Conservation (phyloP, 176 grass and related monocot species). For the Carex pumila region DNA sequence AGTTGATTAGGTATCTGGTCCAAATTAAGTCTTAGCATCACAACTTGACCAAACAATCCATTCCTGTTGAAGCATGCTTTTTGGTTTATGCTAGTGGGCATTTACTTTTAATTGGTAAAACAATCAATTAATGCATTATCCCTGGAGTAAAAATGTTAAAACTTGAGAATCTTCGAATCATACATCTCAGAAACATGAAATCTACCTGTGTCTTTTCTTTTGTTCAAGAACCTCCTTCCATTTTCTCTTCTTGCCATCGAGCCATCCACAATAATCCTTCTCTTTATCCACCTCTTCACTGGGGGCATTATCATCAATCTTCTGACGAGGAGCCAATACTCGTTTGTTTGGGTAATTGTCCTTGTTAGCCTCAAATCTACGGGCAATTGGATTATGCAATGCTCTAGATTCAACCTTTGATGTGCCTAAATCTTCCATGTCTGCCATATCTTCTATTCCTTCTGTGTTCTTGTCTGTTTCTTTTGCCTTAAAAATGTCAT, state of each 20-base stretch:
- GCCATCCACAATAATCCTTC: constrained; percentile 85
- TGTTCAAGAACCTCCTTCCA: constrained; percentile 64
- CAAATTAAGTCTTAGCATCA: neutral
- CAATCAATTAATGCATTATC: neutral
- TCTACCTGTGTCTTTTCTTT: constrained; percentile 70
- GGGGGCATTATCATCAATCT: constrained; percentile 27
- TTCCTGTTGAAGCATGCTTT: neutral
- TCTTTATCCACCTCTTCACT: constrained; percentile 48
- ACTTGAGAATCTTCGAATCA: neutral
- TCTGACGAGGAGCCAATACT: constrained; percentile 23
- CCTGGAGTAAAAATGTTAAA: neutral
- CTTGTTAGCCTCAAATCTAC: constrained; percentile 45
- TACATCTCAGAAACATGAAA: neutral
- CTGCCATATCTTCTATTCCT: constrained; percentile 35
- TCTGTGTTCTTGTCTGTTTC: constrained; percentile 33
- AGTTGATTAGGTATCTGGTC: neutral
- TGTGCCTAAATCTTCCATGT: constrained; percentile 69
- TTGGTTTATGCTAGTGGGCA: neutral
- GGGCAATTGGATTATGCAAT: constrained; percentile 22
- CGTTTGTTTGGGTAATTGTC: constrained; percentile 44
- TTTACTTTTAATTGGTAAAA: neutral
- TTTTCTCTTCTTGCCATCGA: constrained; percentile 89
- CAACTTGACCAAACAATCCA: neutral
- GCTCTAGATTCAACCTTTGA: constrained; percentile 27
- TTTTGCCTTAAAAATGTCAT: constrained; percentile 70